Evolutionary conservation across 805 yeast genomes (phyloP).

Genomic region (Yamadazyma scolyti): DNA sequence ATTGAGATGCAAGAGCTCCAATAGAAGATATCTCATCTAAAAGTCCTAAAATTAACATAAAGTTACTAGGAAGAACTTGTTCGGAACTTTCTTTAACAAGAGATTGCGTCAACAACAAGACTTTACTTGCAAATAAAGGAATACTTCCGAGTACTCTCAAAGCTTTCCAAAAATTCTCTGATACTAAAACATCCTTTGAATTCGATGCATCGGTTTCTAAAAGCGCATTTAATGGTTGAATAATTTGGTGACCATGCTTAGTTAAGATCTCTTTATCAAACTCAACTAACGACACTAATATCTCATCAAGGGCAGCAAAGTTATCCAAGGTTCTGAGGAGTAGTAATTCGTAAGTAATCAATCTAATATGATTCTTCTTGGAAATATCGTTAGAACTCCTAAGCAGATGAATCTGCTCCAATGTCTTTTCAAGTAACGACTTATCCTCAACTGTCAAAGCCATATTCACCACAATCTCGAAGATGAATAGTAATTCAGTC

Average conservation of each 20-base stretch:
- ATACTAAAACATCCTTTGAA: conserved; percentile 27
- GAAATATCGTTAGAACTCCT: conserved; percentile 16
- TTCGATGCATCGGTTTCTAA: conserved; percentile 44
- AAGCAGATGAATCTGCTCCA: conserved; percentile 8
- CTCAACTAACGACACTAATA: conserved; percentile 4
- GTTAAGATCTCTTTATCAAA: conserved; percentile 41
- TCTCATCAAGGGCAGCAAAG: background rate
- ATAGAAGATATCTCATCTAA: conserved; percentile 77
- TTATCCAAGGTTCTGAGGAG: conserved; percentile 28
- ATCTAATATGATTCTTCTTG: conserved; percentile 36
- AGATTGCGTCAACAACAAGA: conserved; percentile 47
- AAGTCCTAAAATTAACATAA: conserved; percentile 63
- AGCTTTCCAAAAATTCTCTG: conserved; percentile 51
- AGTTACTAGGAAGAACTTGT: conserved; percentile 47
- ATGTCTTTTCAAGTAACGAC: conserved; percentile 15
- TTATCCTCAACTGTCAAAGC: conserved; percentile 25
- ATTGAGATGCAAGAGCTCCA: conserved; percentile 75
- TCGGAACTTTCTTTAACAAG: conserved; percentile 29
- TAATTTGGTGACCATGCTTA: conserved; percentile 42
- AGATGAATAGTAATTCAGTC: conserved; percentile 44
- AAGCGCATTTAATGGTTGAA: conserved; percentile 49
- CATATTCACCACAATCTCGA: conserved; percentile 42
- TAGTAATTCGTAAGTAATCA: conserved; percentile 50
- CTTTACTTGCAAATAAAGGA: conserved; percentile 35
- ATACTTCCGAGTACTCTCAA: conserved; percentile 47